Base-by-base conservation (phyloP, 2,329 filamentous ascomycete species). In the Curvularia hawaiiensis region DNA sequence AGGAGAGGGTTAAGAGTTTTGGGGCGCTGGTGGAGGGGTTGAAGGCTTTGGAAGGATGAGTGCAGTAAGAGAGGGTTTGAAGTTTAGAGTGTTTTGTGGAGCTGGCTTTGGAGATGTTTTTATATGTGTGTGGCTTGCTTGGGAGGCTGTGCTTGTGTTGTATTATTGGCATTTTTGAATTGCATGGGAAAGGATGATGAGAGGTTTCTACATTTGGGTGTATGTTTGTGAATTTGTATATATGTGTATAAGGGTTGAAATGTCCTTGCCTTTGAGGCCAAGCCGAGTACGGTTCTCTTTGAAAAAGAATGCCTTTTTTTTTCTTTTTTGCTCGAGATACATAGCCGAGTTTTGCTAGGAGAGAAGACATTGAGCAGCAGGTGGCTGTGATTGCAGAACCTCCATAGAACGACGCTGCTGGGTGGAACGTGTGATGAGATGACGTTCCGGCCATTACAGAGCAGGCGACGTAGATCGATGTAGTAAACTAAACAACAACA, bases 11-110 rank as follows among this genome's bases (percentile, higher is more conserved):
- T 35, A 67, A 67, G 65, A 53, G 58, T 10, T 66, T 72, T 56
- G 62, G 60, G 22, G 50, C 30, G 33, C 56, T 76, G 54, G 43
- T 77, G 45, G 63, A 63, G 9, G 73, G 73, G 30, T 48, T 77
- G 59, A 70, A 65, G 56, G 68, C 51, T 11, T 50, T 72, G 31
- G 68, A 73, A 18, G 51, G 50, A 56, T 57, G 64, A 45, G 18
- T 31, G 16, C 20, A 8, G 14, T 14, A n/a, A 7, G 22, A 2
- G 12, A 5, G 14, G 3, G 12, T 35, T 35, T n/a, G 8, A 12
- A 1, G 4, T 26, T 8, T 26, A 1, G 8, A 16, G 22, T 22
- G 7, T 9, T 28, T 43, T 7, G 8, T 16, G 18, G 11, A 16
- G 14, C 16, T 12, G 40, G 30, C 2, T 16, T 22, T 43, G 20